A percentile compares a stretch with the other conserved stretches of the same genome.
Evolutionary conservation across 2,329 filamentous ascomycete species (phyloP).

Genomic region (Sporothrix humicola): DNA sequence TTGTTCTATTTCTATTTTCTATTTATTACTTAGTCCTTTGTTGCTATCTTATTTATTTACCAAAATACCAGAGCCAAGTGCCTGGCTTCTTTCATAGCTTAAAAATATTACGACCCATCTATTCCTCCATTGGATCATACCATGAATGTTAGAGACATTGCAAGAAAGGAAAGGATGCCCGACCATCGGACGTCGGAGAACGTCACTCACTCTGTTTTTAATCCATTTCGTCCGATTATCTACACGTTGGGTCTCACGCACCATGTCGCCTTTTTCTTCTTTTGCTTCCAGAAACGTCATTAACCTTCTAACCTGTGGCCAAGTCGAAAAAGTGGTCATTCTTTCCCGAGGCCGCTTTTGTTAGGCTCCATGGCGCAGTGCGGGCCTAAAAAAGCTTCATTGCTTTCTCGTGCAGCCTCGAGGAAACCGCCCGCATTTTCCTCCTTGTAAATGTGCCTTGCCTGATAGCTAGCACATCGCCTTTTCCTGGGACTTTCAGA

Average conservation of each 20-base stretch:
- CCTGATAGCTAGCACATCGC: not conserved
- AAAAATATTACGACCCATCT: not conserved
- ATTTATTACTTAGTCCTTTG: not conserved
- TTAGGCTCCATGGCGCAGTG: constrained; percentile 18
- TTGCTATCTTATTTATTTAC: not conserved
- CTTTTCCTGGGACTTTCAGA: not conserved
- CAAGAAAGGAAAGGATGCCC: no score
- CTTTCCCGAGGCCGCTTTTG: not conserved
- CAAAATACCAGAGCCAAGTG: not conserved
- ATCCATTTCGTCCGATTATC: not conserved
- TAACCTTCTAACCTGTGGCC: not conserved
- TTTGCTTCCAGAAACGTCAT: not conserved
- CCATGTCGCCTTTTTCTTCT: constrained; percentile 4
- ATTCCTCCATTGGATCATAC: no score
- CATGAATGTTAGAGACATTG: no score
- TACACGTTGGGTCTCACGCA: not conserved
- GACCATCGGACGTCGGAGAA: no score
- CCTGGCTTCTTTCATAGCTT: not conserved
- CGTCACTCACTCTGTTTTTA: not conserved
- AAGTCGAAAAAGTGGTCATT: not conserved
- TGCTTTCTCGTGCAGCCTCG: not conserved
- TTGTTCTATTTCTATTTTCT: constrained; percentile 17
- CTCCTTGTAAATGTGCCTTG: constrained; percentile 11
- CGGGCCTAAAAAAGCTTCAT: constrained; percentile 10
- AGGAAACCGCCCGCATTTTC: not conserved